Percentiles rank a stretch among this genome's conserved stretches.
Evolutionary conservation across 2,329 filamentous ascomycete species (phyloP).

Genomic region (Alternaria viburni): DNA sequence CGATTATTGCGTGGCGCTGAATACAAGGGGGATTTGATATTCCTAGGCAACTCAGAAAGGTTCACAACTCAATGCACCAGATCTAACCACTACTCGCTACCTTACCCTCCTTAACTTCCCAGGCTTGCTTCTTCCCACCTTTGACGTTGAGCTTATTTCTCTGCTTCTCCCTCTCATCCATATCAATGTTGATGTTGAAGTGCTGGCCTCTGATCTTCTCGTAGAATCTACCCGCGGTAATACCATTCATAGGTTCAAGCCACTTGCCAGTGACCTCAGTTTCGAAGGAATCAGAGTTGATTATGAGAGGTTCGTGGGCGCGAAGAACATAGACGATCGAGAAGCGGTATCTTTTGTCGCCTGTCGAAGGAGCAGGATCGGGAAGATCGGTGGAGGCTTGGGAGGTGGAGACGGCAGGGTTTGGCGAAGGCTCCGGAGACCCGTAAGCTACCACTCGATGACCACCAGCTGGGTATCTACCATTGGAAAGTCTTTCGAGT

Average conservation of each 20-base stretch:
- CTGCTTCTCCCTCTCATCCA: constrained; percentile 43
- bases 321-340: constrained; percentile 48
- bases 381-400: too few species aligned
- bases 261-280: constrained; percentile 41
- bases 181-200: constrained; percentile 47
- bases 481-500: constrained; percentile 37
- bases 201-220: constrained; percentile 37
- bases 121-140: constrained; percentile 30
- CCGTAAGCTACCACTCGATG: constrained; percentile 47
- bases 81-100: background rate
- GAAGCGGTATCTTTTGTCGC: constrained; percentile 34
- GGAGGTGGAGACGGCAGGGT: too few species aligned
- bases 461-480: constrained; percentile 38
- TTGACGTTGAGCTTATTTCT: constrained; percentile 11
- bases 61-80: background rate
- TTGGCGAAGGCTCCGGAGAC: background rate
- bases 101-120: background rate
- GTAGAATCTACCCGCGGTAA: constrained; percentile 43
- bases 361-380: too few species aligned
- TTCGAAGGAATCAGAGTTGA: constrained; percentile 35
- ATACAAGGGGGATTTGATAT: rapidly evolving
- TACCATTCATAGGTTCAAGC: constrained; percentile 24
- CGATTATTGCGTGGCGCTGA: too few species aligned
- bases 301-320: constrained; percentile 35
- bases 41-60: too few species aligned